phyloP scores from a whole-genome alignment of 163 green algal species.

The Chlorella variabilis region DNA sequence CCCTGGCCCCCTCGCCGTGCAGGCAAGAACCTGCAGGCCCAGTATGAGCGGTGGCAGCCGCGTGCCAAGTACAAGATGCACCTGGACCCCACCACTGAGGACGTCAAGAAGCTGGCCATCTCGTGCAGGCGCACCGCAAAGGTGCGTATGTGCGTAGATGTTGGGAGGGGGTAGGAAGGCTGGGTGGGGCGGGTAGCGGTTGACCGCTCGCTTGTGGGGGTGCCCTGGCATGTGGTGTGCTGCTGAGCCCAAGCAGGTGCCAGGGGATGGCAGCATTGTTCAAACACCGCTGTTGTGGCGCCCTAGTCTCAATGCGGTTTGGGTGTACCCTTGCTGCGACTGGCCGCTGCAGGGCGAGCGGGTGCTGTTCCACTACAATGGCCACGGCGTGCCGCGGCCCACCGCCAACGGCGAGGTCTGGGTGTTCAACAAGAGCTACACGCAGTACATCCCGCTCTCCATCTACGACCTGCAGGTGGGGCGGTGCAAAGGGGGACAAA shows the following conservation, averaged over 20 bases:
- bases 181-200: no score
- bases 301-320: no score
- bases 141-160: constrained; percentile 43
- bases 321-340: no score
- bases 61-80: constrained; percentile 97
- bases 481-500: neutral
- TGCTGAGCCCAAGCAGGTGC: no score
- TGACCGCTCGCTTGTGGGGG: no score
- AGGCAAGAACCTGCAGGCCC: constrained; percentile 94
- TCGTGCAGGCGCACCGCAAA: constrained; percentile 87
- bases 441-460: constrained; percentile 99
- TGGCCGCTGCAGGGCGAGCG: constrained; percentile 88
- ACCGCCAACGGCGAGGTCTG: constrained; percentile 97
- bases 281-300: no score
- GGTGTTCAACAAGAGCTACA: constrained; percentile 96
- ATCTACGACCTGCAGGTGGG: constrained; percentile 95
- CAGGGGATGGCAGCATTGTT: no score
- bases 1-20: neutral
- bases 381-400: constrained; percentile 95
- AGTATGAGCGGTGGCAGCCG: constrained; percentile 99
- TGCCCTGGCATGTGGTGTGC: no score
- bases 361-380: constrained; percentile 98
- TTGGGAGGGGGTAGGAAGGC: no score
- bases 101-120: constrained; percentile 97
- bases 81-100: constrained; percentile 97